Conservation (phyloP, 139 green algal species). For the Deuterostichococcus epilithicus region DNA sequence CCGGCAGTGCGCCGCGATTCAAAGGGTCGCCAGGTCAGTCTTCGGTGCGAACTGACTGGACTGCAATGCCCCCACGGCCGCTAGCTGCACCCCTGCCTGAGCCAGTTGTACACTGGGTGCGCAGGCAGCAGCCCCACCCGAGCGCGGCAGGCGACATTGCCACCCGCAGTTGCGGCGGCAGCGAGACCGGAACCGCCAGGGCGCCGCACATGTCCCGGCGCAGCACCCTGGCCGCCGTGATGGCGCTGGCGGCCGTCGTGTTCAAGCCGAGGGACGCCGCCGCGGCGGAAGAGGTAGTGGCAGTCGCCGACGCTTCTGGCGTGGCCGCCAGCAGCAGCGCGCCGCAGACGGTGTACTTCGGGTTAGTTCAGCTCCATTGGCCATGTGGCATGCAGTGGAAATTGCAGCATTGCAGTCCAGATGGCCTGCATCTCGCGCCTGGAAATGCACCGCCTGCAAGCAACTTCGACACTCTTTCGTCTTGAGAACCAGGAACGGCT, state of each 20-base stretch:
- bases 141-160: not conserved
- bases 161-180: not conserved
- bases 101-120: no score
- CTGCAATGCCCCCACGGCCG: no score
- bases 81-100: no score
- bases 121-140: no score
- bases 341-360: not conserved
- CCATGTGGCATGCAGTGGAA: no score
- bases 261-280: not conserved
- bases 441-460: no score
- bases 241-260: not conserved
- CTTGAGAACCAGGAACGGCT: conserved; percentile 44
- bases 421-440: no score
- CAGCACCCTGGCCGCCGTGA: not conserved
- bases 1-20: no score
- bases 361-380: no score
- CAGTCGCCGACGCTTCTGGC: not conserved
- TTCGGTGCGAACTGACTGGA: not conserved
- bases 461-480: no score
- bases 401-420: no score
- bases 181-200: not conserved
- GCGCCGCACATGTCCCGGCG: not conserved
- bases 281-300: not conserved
- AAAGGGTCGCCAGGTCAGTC: not conserved
- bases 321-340: no score